phyloP scores from a whole-genome alignment of 257 asterid species.

The Solanum sitiens region DNA sequence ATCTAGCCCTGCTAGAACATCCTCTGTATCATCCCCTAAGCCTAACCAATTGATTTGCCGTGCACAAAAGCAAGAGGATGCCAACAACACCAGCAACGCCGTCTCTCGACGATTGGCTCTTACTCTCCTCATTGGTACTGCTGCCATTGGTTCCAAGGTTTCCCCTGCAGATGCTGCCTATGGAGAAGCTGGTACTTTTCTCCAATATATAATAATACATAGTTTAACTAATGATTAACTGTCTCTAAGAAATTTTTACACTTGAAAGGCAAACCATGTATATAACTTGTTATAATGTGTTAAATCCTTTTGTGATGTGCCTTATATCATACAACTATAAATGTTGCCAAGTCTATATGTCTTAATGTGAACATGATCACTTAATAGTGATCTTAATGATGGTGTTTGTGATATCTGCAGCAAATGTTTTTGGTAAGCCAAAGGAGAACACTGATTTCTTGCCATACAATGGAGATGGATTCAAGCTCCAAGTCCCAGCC shows the following conservation, averaged over 20 bases:
- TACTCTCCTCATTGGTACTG: slow-evolving; percentile 56
- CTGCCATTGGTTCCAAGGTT: slow-evolving; percentile 57
- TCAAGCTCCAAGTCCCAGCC: slow-evolving; percentile 47
- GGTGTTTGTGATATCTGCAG: slow-evolving; percentile 25
- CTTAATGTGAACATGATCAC: background rate
- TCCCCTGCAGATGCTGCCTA: slow-evolving; percentile 87
- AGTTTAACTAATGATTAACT: background rate
- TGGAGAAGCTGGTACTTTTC: slow-evolving; percentile 62
- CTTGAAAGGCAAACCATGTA: background rate
- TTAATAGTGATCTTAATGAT: background rate
- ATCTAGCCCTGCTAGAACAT: slow-evolving; percentile 32
- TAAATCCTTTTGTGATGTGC: background rate
- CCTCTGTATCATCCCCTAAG: slow-evolving; percentile 22
- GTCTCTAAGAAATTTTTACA: background rate
- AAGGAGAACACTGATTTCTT: slow-evolving; percentile 57
- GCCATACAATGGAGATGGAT: slow-evolving; percentile 40
- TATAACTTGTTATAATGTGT: no score
- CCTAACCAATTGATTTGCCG: slow-evolving; percentile 41
- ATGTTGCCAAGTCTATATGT: background rate
- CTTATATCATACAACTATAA: background rate
- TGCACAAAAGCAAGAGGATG: slow-evolving; percentile 45
- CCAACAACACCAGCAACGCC: background rate
- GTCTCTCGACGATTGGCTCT: slow-evolving; percentile 65
- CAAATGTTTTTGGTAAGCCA: slow-evolving; percentile 74
- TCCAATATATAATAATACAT: background rate